Conservation (phyloP, 345 rosid species). For the Sapria himalayana region DNA sequence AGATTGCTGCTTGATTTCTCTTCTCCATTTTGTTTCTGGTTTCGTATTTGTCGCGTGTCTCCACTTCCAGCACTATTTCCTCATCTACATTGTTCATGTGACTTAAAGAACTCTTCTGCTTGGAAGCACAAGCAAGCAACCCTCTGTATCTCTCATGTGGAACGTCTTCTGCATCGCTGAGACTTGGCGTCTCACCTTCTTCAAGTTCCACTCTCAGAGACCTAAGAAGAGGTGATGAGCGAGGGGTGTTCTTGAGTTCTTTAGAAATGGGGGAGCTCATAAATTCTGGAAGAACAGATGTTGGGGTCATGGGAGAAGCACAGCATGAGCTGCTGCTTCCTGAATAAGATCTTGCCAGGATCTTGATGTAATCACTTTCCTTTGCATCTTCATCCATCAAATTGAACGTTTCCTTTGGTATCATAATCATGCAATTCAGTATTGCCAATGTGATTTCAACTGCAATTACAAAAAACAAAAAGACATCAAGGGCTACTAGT, state of each 20-base stretch:
- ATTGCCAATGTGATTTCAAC: constrained; percentile 36
- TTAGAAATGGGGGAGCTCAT: constrained; percentile 2
- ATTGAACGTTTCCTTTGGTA: constrained; percentile 32
- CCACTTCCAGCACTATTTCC: constrained; percentile 10
- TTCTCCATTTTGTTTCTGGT: not conserved
- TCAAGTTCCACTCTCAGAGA: constrained; percentile 41
- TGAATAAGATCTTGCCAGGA: constrained; percentile 17
- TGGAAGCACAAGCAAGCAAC: too few relatives aligned
- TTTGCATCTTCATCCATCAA: constrained; percentile 42
- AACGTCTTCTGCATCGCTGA: constrained; percentile 39
- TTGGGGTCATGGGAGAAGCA: constrained; percentile 30
- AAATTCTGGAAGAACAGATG: constrained; percentile 24
- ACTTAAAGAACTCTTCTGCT: constrained; percentile 12
- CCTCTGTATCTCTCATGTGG: too few relatives aligned
- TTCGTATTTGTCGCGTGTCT: too few relatives aligned
- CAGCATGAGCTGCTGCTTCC: constrained; percentile 18
- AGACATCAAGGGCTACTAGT: too few relatives aligned
- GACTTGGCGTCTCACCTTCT: constrained; percentile 53
- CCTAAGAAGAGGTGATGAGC: constrained; percentile 16
- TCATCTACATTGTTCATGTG: constrained; percentile 10
- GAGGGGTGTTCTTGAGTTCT: constrained; percentile 8
- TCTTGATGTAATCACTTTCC: constrained; percentile 13
- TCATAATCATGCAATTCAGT: constrained; percentile 34
- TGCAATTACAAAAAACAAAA: constrained; percentile 7
- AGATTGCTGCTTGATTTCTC: constrained; percentile 6